Conservation (phyloP, 78 protist genomes). For the Mastigamoeba balamuthi region DNA sequence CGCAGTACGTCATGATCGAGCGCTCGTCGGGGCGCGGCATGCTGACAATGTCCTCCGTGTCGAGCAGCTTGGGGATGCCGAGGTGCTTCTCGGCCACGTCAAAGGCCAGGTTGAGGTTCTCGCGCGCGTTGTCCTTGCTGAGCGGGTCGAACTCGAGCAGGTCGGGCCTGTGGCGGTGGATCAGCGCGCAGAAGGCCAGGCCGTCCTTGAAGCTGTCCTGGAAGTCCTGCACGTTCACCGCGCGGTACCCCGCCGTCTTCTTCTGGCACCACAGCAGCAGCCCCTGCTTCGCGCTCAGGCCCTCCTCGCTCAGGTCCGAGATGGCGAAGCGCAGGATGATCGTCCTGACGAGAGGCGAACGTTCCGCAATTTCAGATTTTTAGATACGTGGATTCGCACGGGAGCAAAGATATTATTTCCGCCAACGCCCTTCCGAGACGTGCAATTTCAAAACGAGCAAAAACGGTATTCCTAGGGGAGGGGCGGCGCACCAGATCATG, state of each 20-base stretch:
- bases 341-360: no score
- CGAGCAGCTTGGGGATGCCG: slow-evolving; percentile 67
- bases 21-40: slow-evolving; percentile 63
- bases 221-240: slow-evolving; percentile 48
- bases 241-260: slow-evolving; percentile 28
- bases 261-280: slow-evolving; percentile 61
- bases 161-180: slow-evolving; percentile 69
- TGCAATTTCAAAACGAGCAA: not conserved
- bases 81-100: slow-evolving; percentile 63
- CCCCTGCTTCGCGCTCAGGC: slow-evolving; percentile 57
- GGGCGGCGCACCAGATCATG: slow-evolving; percentile 39
- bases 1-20: slow-evolving; percentile 70
- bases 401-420: no score
- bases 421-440: no score
- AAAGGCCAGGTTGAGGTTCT: slow-evolving; percentile 60
- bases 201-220: slow-evolving; percentile 53
- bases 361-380: no score
- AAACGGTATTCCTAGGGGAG: not conserved
- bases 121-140: slow-evolving; percentile 26
- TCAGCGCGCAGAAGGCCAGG: slow-evolving; percentile 63
- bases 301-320: slow-evolving; percentile 45
- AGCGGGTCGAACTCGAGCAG: slow-evolving; percentile 34
- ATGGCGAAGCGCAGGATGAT: slow-evolving; percentile 55
- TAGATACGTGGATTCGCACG: no score
- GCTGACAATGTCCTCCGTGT: slow-evolving; percentile 57